phyloP scores from a whole-genome alignment of 805 yeast species.

The Blastobotrys attinorum region DNA sequence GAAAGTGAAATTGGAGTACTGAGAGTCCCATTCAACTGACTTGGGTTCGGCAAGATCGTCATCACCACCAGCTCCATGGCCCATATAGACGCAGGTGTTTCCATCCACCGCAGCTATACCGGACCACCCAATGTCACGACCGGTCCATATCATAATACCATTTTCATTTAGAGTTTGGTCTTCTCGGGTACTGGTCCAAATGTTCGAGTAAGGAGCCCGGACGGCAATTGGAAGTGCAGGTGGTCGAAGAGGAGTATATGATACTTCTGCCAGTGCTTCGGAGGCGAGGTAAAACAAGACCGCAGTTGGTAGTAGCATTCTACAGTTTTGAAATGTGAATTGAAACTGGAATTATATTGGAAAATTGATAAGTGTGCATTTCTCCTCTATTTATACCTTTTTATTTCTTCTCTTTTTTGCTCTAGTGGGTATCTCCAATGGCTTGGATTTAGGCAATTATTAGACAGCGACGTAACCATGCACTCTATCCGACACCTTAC shows the following conservation, averaged over 20 bases:
- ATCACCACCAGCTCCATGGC: background rate
- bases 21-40: background rate
- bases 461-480: no score
- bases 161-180: background rate
- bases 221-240: constrained; percentile 2
- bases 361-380: no score
- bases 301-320: no score
- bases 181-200: background rate
- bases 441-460: no score
- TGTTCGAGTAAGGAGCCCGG: background rate
- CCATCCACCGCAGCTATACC: constrained; percentile 1
- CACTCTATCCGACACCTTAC: no score
- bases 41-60: background rate
- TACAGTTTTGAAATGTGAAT: no score
- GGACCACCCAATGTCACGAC: background rate
- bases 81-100: background rate
- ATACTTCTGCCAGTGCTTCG: background rate
- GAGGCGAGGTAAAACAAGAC: no score
- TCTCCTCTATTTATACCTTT: no score
- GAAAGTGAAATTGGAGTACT: background rate
- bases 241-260: background rate
- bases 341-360: no score
- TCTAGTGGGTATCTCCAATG: no score
- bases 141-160: constrained; percentile 1
- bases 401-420: no score